Conservation (phyloP, 495 filamentous ascomycete genomes). For the Lepraria neglecta region DNA sequence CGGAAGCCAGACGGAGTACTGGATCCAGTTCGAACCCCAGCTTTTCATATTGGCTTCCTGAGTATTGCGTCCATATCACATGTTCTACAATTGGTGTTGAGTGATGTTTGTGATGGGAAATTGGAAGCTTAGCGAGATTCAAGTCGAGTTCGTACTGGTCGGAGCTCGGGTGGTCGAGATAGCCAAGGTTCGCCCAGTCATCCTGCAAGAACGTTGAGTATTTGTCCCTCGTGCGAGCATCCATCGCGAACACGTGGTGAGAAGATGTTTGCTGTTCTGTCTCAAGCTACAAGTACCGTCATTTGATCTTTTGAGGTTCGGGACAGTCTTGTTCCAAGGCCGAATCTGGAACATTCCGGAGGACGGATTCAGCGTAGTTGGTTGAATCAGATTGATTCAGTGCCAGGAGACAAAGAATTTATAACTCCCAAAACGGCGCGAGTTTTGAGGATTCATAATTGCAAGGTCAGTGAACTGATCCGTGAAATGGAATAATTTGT, state of each 20-base stretch:
- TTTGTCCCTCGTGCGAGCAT: not conserved
- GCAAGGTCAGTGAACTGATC: too few species aligned
- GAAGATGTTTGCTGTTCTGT: too few species aligned
- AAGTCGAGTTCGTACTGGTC: not conserved
- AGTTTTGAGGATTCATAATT: too few species aligned
- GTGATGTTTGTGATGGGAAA: slow-evolving; percentile 2
- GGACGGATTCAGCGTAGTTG: too few species aligned
- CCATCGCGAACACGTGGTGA: not conserved
- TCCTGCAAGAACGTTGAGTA: not conserved
- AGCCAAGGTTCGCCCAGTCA: slow-evolving; percentile 7
- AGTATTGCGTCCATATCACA: slow-evolving; percentile 10
- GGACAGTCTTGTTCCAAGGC: too few species aligned
- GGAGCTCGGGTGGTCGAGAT: not conserved
- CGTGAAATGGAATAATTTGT: too few species aligned
- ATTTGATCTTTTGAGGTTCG: too few species aligned
- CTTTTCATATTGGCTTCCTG: not conserved
- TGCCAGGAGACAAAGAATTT: too few species aligned
- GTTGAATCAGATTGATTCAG: too few species aligned
- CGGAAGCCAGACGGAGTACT: slow-evolving; percentile 2
- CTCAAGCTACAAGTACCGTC: too few species aligned
- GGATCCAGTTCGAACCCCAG: not conserved
- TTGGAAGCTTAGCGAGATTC: not conserved
- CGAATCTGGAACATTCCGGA: too few species aligned
- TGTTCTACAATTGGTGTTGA: not conserved
- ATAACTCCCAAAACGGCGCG: too few species aligned